Percentiles rank a stretch among this genome's conserved stretches.
phyloP scores from a whole-genome alignment of 768 basidiomycete species.

The Lanmaoa pseudosensibilis region DNA sequence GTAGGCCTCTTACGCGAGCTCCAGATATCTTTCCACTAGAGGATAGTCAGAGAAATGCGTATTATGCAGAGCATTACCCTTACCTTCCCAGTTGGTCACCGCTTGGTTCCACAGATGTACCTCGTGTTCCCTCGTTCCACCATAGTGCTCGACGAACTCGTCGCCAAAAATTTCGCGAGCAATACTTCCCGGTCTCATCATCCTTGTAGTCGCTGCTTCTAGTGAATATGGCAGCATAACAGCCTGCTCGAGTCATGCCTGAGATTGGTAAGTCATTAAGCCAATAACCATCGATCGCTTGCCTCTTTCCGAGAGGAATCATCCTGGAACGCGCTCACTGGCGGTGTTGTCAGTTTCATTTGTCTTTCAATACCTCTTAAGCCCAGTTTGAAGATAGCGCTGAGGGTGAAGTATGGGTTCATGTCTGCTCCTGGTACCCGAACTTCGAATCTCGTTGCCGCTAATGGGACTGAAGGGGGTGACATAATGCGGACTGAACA shows the following conservation, averaged over 20 bases:
- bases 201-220: slow-evolving; percentile 73
- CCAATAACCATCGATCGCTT: slow-evolving; percentile 39
- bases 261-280: background rate
- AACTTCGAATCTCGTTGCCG: slow-evolving; percentile 88
- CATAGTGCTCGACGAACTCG: slow-evolving; percentile 92
- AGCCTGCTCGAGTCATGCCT: slow-evolving; percentile 41
- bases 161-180: slow-evolving; percentile 88
- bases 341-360: slow-evolving; percentile 63
- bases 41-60: slow-evolving; percentile 8
- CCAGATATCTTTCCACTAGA: slow-evolving; percentile 82
- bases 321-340: slow-evolving; percentile 45
- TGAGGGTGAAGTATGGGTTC: slow-evolving; percentile 88
- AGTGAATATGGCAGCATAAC: slow-evolving; percentile 78
- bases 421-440: slow-evolving; percentile 97
- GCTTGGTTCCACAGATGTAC: slow-evolving; percentile 83
- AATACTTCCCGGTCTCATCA: slow-evolving; percentile 76
- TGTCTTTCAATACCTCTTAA: slow-evolving; percentile 84
- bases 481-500: slow-evolving; percentile 91
- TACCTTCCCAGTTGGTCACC: slow-evolving; percentile 94
- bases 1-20: slow-evolving; percentile 53
- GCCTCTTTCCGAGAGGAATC: slow-evolving; percentile 55
- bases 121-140: slow-evolving; percentile 93
- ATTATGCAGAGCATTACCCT: slow-evolving; percentile 21
- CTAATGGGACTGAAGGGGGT: slow-evolving; percentile 79
- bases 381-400: slow-evolving; percentile 85